phyloP scores from a whole-genome alignment of 73 alveolate species.

The Tetrahymena thermophila region DNA sequence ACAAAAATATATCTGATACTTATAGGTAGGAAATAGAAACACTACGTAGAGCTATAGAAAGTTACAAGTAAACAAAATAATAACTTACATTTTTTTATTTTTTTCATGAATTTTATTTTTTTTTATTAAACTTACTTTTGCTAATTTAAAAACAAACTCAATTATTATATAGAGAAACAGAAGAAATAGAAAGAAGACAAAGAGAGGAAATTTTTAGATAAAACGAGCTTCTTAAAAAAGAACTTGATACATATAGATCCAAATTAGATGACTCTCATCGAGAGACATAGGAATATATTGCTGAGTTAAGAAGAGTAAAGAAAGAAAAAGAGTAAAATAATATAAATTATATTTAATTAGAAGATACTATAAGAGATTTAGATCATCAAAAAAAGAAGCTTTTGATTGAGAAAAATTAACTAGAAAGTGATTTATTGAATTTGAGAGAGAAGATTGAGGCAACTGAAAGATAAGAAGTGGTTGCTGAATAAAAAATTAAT shows the following conservation, averaged over 20 bases:
- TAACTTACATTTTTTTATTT: background rate
- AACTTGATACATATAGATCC: background rate
- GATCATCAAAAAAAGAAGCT: background rate
- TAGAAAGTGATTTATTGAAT: background rate
- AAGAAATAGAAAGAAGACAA: background rate
- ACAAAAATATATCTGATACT: background rate
- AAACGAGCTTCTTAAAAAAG: background rate
- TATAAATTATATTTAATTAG: background rate
- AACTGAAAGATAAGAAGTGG: background rate
- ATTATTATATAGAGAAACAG: background rate
- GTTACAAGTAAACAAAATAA: background rate
- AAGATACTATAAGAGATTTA: background rate
- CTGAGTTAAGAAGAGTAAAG: background rate
- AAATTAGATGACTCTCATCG: background rate
- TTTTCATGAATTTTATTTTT: no score
- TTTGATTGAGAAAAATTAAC: background rate
- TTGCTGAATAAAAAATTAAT: background rate
- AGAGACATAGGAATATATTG: background rate
- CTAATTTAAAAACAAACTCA: no score
- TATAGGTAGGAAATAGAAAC: background rate
- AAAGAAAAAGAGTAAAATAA: background rate
- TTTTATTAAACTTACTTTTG: no score
- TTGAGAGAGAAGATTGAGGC: background rate
- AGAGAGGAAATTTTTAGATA: background rate
- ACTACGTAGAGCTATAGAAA: background rate